A percentile compares a stretch with the other conserved stretches of the same genome.
Conservation (phyloP, 257 asterid species). For the Misopates orontium region DNA sequence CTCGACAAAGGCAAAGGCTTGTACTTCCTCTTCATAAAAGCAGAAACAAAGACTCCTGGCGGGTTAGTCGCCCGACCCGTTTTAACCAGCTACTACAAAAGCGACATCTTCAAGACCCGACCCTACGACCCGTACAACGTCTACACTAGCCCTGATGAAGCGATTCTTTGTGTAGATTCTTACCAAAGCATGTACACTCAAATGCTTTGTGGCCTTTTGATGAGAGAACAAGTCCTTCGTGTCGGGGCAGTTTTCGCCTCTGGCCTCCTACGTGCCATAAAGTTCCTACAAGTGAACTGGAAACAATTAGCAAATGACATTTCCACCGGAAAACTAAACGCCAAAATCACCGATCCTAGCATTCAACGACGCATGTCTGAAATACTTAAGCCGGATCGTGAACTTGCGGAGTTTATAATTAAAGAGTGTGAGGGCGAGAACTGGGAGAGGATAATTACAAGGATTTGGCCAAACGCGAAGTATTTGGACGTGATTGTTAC, state of each 20-base stretch:
- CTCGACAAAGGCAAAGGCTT: constrained; percentile 77
- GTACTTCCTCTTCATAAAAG: constrained; percentile 68
- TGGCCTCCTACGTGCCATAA: constrained; percentile 73
- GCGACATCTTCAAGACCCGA: constrained; percentile 69
- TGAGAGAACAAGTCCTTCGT: constrained; percentile 67
- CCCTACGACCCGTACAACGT: constrained; percentile 63
- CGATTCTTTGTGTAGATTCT: constrained; percentile 71
- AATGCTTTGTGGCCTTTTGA: constrained; percentile 78
- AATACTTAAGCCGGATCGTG: constrained; percentile 45
- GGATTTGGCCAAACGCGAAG: constrained; percentile 82
- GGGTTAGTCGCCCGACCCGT: constrained; percentile 85
- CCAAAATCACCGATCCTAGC: constrained; percentile 42
- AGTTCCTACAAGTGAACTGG: constrained; percentile 73
- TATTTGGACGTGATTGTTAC: constrained; percentile 83
- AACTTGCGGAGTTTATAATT: constrained; percentile 47
- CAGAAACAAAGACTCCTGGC: constrained; percentile 70
- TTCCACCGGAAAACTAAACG: constrained; percentile 51
- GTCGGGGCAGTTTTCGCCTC: constrained; percentile 92
- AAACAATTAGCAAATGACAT: constrained; percentile 57
- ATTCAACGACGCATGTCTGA: constrained; percentile 36
- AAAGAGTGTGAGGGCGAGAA: constrained; percentile 62
- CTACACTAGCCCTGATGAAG: constrained; percentile 79
- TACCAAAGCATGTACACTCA: constrained; percentile 84
- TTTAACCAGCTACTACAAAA: constrained; percentile 79
- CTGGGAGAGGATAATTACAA: constrained; percentile 65